phyloP scores from a whole-genome alignment of 2,329 filamentous ascomycete species.

The Penicillium occitanis region DNA sequence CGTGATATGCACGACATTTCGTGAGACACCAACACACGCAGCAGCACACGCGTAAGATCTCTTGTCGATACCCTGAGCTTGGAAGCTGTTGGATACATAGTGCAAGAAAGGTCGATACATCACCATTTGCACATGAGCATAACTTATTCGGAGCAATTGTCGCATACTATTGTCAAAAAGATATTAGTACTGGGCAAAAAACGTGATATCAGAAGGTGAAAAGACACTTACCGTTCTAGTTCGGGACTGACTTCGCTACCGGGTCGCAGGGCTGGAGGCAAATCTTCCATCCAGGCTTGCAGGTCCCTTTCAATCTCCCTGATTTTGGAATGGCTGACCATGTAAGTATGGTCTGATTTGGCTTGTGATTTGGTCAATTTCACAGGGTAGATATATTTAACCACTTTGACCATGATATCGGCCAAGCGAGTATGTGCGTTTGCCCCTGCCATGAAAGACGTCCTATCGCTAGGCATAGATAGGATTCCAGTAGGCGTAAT shows the following conservation, averaged over 20 bases:
- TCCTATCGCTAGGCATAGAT: conserved; percentile 56
- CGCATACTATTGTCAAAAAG: conserved; percentile 43
- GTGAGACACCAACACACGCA: conserved; percentile 64
- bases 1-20: conserved; percentile 66
- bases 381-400: conserved; percentile 64
- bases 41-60: conserved; percentile 65
- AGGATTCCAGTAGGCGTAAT: conserved; percentile 48
- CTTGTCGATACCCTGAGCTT: conserved; percentile 56
- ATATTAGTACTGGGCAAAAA: neutral
- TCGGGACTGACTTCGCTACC: conserved; percentile 73
- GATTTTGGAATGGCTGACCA: conserved; percentile 64
- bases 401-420: conserved; percentile 60
- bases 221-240: conserved; percentile 66
- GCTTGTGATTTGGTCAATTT: conserved; percentile 49
- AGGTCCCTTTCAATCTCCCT: conserved; percentile 64
- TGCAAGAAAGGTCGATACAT: conserved; percentile 66
- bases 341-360: conserved; percentile 57
- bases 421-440: conserved; percentile 62
- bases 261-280: conserved; percentile 76
- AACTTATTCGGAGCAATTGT: conserved; percentile 62
- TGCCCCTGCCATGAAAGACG: conserved; percentile 59
- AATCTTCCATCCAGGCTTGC: conserved; percentile 61
- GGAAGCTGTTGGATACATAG: conserved; percentile 57
- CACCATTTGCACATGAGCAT: conserved; percentile 64
- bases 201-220: conserved; percentile 2